These are phyloP conservation scores for Podospora pseudopauciseta DNA, from an alignment of 495 filamentous ascomycete species.

Conservation along the genomic window DNA sequence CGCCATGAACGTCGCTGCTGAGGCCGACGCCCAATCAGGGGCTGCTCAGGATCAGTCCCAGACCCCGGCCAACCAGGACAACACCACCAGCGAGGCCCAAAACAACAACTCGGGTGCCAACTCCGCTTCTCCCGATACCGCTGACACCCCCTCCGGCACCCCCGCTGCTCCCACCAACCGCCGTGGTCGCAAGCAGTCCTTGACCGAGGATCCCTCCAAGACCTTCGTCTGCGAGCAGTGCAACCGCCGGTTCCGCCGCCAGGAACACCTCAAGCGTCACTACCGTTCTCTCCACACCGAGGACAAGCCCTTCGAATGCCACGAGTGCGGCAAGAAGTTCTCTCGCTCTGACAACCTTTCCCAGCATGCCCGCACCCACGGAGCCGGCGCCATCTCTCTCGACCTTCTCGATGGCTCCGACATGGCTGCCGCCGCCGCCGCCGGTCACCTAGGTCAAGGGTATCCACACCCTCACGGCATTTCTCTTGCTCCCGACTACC, in stretches of 20 bases:
- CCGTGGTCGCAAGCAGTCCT: conserved; percentile 95
- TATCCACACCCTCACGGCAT: conserved; percentile 26
- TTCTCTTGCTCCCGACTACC: conserved; percentile 53
- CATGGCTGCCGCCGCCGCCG: conserved; percentile 26
- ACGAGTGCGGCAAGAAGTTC: conserved; percentile 98
- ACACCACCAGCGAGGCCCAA: conserved; percentile 24
- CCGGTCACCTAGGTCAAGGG: conserved; percentile 7
- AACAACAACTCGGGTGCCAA: conserved; percentile 26
- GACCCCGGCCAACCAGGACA: conserved; percentile 27
- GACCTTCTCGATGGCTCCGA: conserved; percentile 76
- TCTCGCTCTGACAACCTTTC: conserved; percentile 95
- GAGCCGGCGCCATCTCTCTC: conserved; percentile 84
- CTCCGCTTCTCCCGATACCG: conserved; percentile 27
- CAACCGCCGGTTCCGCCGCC: conserved; percentile 93
- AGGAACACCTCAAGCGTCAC: conserved; percentile 98
- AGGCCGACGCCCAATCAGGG: conserved; percentile 40
- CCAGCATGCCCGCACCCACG: conserved; percentile 94
- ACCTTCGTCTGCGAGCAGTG: conserved; percentile 96
- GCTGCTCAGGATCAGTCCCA: conserved; percentile 32
- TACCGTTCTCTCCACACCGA: conserved; percentile 97
- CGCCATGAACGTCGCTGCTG: conserved; percentile 45
- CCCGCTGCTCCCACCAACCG: conserved; percentile 71
- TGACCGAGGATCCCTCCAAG: conserved; percentile 98
- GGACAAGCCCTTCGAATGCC: conserved; percentile 97
- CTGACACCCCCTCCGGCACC: conserved; percentile 28